Base-by-base conservation (phyloP, 257 asterid genomes). In the Pogostemon cablin region DNA sequence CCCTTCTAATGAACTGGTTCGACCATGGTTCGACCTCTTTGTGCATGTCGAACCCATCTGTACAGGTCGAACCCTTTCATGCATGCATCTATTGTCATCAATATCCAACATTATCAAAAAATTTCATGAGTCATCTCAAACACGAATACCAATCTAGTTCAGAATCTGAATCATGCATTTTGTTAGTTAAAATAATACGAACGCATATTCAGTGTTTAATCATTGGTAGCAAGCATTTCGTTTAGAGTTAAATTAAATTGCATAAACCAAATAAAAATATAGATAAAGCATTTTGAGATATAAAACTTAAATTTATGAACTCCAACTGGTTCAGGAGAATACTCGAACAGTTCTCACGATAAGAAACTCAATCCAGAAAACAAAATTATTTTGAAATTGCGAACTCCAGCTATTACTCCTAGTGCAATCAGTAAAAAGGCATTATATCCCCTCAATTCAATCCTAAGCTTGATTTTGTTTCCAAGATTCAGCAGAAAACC, bases 261-360 rank as follows among this genome's bases (percentile, higher is more conserved):
- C 54, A 40, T 17, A 53, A 4, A 10, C 12, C 56, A 66, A 67
- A 38, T 61, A 55, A 54, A 41, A 40, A 20, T 20, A 20, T 20
- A 20, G 1, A 20, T 20, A 20, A 62, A 15, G 69, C 62, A 55
- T 70, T 6, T 48, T 47, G 71, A 7, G 69, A 43, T 56, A 39
- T 73, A 74, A 56, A 49, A 3, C 10, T 68, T n/a, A 47, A 40
- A 37, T 72, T 67, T 41, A 48, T 34, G 38, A 58, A 47, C 67
- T 63, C 70, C 54, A 61, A 9, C 34, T 2, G 53, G 74, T 64
- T 55, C 39, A 35, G 62, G 67, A 43, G 63, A 67, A 67, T 52
- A 32, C 6, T 67, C 71, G 15, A 43, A 53, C 43, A 58, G 44
- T 54, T 72, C 75, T 41, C 7, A 37, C 10, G 44, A 39, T 61